Conservation (phyloP, 1,284 basidiomycete genomes). For the Austroboletus olivaceoglutinosus region DNA sequence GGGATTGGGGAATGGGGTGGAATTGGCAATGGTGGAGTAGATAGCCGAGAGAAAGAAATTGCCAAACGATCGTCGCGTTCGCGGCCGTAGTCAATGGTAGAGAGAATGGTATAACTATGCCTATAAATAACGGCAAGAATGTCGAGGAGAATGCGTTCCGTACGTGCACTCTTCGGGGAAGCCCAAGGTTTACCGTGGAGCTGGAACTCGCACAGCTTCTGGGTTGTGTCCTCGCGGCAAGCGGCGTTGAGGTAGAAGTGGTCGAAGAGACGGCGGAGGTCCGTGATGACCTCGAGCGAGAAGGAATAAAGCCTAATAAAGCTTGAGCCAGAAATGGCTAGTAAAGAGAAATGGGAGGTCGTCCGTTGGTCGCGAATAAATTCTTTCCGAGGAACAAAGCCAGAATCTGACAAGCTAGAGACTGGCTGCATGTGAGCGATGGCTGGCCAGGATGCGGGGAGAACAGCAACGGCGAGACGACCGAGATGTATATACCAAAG, state of each 20-base stretch:
- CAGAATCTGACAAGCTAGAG: slow-evolving; percentile 36
- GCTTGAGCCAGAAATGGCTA: slow-evolving; percentile 62
- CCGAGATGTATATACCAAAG: slow-evolving; percentile 26
- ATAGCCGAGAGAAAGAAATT: slow-evolving; percentile 62
- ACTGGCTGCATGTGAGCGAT: slow-evolving; percentile 33
- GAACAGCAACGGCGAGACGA: slow-evolving; percentile 21
- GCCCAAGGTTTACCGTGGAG: slow-evolving; percentile 71
- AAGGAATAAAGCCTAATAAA: slow-evolving; percentile 70
- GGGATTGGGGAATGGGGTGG: slow-evolving; percentile 36
- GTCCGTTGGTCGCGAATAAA: slow-evolving; percentile 58
- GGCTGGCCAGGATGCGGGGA: slow-evolving; percentile 27
- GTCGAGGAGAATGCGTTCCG: slow-evolving; percentile 68
- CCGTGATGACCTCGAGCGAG: slow-evolving; percentile 46
- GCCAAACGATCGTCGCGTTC: slow-evolving; percentile 70
- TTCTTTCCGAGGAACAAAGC: slow-evolving; percentile 66
- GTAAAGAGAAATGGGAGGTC: slow-evolving; percentile 61
- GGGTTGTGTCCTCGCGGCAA: slow-evolving; percentile 54
- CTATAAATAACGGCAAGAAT: slow-evolving; percentile 62
- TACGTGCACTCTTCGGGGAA: slow-evolving; percentile 57
- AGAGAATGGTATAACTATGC: slow-evolving; percentile 61
- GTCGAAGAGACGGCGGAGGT: slow-evolving; percentile 56
- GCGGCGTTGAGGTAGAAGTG: slow-evolving; percentile 42
- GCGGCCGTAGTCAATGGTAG: slow-evolving; percentile 71
- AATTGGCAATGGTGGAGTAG: slow-evolving; percentile 24
- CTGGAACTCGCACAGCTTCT: slow-evolving; percentile 63